Evolutionary conservation across 2,329 filamentous ascomycete species (phyloP), one percentile per base, ranked within the genome.

Genomic region (Phyllachora maydis): DNA sequence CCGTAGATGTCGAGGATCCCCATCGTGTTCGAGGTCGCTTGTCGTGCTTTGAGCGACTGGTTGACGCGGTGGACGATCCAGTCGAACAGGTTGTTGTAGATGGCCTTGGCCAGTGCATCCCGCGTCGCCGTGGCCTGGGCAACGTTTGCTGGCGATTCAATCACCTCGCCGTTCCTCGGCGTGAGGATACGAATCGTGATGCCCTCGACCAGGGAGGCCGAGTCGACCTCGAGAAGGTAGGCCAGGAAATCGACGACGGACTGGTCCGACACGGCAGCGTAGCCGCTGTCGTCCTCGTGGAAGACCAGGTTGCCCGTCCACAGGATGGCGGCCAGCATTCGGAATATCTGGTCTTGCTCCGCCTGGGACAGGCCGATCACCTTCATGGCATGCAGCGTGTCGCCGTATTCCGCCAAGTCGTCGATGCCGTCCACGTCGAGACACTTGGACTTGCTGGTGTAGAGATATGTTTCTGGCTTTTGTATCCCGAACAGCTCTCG

Each of bases 1-100:
- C 88, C 88, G 45, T 98, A 98, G 35, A 98, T 98, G 59, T 98
- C 88, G 35, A 98, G 61, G 42, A 98, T 95, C 42, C 88, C 88
- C 35, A 98, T 88, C 3, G 78, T 78, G 45, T 93, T 88, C 19
- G 67, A 55, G 4, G 83, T 65, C 0, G 66, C 52, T 23, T 78
- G 75, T 31, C 71, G 66, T 11, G 85, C 77, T 45, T 78, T 72
- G 29, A 95, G 52, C 4, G 85, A 92, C 34, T 72, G 65, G 49
- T 95, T 95, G 35, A 95, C 72, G 35, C 88, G 74, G 38, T 75
- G 67, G 11, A 95, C 83, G 33, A 98, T 95, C 88, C 88, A 98
- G 49, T 98, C 85, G 38, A 98, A 98, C 26, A 98, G 64, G 43
- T 93, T 93, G 58, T 76, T 76, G 50, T 98, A 98, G 28, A 98